These are phyloP conservation scores for Umbelopsis sp. DNA, from an alignment of 192 early-diverging fungal species.

Conservation along the genomic window DNA sequence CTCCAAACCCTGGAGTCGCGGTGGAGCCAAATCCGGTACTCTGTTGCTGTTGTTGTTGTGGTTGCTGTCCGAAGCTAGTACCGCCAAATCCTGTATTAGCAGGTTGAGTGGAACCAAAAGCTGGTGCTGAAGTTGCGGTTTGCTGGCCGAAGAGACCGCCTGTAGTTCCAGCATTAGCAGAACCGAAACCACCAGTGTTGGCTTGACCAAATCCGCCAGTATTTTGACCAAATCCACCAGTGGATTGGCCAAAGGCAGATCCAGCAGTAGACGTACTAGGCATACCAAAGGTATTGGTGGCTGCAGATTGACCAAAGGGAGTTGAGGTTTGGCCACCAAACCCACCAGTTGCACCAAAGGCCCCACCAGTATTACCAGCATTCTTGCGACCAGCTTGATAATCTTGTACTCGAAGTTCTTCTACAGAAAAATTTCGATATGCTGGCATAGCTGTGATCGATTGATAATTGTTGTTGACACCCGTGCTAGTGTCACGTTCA, in stretches of 20 bases:
- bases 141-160: constrained; percentile 23
- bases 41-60: constrained; percentile 12
- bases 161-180: constrained; percentile 18
- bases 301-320: constrained; percentile 21
- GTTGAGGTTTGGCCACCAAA: constrained; percentile 29
- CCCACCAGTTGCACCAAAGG: constrained; percentile 40
- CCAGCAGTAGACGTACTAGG: constrained; percentile 29
- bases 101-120: constrained; percentile 24
- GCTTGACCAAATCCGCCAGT: constrained; percentile 37
- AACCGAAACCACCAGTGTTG: constrained; percentile 22
- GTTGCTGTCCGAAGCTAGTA: constrained; percentile 16
- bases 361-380: constrained; percentile 26
- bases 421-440: constrained; percentile 83
- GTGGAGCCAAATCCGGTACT: constrained; percentile 26
- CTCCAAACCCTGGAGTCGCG: constrained; percentile 25
- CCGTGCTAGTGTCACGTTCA: constrained; percentile 52
- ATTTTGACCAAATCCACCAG: constrained; percentile 29
- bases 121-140: constrained; percentile 1
- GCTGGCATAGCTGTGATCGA: constrained; percentile 83
- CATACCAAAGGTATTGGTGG: constrained; percentile 33
- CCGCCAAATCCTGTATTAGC: constrained; percentile 38
- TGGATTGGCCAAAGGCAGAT: constrained; percentile 33
- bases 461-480: constrained; percentile 62
- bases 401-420: constrained; percentile 91
- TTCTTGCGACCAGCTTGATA: constrained; percentile 82